These are phyloP conservation scores for Tilletia setariae DNA, from an alignment of 1,284 basidiomycete species.

Conservation along the genomic window DNA sequence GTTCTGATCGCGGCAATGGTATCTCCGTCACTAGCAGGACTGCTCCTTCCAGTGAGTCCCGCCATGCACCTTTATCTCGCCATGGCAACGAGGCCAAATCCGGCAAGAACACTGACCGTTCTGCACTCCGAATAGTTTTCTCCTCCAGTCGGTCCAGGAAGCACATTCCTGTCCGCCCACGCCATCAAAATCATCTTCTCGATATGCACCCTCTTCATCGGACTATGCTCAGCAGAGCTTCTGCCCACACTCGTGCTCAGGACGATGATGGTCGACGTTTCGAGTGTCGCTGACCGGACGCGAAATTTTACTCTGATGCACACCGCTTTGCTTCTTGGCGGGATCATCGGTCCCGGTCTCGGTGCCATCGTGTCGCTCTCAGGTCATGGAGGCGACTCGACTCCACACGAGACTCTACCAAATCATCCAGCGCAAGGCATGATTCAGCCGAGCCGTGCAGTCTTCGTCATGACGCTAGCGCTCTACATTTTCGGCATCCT, in stretches of 20 bases:
- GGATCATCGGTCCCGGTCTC: not conserved
- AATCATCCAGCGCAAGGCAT: not conserved
- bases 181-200: constrained; percentile 2
- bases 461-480: not conserved
- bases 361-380: not conserved
- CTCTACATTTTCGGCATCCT: not conserved
- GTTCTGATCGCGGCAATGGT: not conserved
- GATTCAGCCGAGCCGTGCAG: not conserved
- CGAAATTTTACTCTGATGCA: not conserved
- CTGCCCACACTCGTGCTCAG: not conserved
- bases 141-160: not conserved
- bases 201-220: not conserved
- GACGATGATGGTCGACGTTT: not conserved
- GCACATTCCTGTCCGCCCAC: not conserved
- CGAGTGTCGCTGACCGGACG: not conserved
- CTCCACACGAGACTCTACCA: too few species aligned
- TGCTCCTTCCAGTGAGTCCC: not conserved
- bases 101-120: too few species aligned
- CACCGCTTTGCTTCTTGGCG: not conserved
- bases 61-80: too few species aligned
- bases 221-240: not conserved
- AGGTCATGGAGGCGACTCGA: too few species aligned
- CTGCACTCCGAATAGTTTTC: not conserved
- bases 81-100: too few species aligned
- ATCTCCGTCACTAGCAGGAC: not conserved